phyloP scores from a whole-genome alignment of 345 rosid genomes.

The Eucalyptus tenuipes region DNA sequence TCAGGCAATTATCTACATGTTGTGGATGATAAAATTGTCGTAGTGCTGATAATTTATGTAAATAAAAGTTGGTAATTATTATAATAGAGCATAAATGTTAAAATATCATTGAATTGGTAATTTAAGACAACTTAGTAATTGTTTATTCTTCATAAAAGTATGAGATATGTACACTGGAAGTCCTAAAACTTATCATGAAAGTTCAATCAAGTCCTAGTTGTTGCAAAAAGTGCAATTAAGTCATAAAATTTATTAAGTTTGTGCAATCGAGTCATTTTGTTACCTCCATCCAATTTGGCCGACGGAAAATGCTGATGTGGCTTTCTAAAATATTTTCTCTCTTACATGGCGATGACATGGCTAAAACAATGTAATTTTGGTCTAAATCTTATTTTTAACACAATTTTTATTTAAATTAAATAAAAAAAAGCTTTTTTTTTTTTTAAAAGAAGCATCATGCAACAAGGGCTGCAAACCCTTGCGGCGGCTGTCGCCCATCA shows the following conservation, averaged over 20 bases:
- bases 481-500: rapidly evolving
- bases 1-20: not conserved
- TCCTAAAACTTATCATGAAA: too few relatives aligned
- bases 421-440: too few relatives aligned
- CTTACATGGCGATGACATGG: too few relatives aligned
- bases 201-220: rapidly evolving
- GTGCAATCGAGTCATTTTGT: rapidly evolving
- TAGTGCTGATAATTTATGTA: not conserved
- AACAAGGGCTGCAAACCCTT: too few relatives aligned
- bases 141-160: not conserved
- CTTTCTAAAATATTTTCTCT: too few relatives aligned
- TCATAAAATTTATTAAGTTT: too few relatives aligned
- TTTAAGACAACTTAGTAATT: not conserved
- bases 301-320: rapidly evolving
- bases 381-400: too few relatives aligned
- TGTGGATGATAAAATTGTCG: not conserved
- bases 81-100: not conserved
- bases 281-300: too few relatives aligned
- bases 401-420: too few relatives aligned
- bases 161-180: rapidly evolving
- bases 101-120: not conserved
- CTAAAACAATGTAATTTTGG: not conserved
- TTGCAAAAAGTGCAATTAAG: not conserved
- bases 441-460: too few relatives aligned
- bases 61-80: not conserved